These are phyloP conservation scores for Termitomyces eurrhizus DNA, from an alignment of 768 basidiomycete species.

Conservation along the genomic window DNA sequence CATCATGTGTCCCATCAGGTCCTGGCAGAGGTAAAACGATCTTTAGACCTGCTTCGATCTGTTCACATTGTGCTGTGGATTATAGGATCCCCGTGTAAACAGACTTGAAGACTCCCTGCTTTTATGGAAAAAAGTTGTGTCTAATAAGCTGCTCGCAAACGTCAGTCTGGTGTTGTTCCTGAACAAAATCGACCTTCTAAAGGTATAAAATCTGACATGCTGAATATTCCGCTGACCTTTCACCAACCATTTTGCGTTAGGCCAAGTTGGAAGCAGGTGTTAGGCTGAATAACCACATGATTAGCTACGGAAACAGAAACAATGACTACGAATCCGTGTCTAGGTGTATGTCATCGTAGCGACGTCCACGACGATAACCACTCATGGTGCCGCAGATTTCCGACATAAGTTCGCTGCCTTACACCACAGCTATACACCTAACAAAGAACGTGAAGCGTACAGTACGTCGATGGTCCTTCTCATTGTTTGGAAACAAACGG, in stretches of 20 bases:
- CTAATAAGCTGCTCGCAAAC: conserved; percentile 66
- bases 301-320: conserved; percentile 66
- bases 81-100: conserved; percentile 69
- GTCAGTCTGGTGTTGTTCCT: conserved; percentile 81
- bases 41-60: conserved; percentile 7
- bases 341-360: conserved; percentile 50
- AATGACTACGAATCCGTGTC: conserved; percentile 79
- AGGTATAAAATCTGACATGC: conserved; percentile 32
- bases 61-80: conserved; percentile 7
- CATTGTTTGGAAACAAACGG: background rate
- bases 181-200: conserved; percentile 77
- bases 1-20: conserved; percentile 32
- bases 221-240: background rate
- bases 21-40: conserved; percentile 57
- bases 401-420: conserved; percentile 66
- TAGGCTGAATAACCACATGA: conserved; percentile 63
- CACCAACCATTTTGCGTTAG: conserved; percentile 28
- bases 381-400: conserved; percentile 49
- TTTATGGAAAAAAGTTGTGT: conserved; percentile 69
- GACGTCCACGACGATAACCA: background rate
- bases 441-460: conserved; percentile 68
- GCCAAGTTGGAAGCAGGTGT: conserved; percentile 77
- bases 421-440: conserved; percentile 64
- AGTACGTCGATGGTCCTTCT: conserved; percentile 38
- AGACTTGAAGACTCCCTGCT: conserved; percentile 76